Evolutionary conservation across 2,329 filamentous ascomycete genomes (phyloP).

Genomic region (Ophiostoma himal-ulmi): DNA sequence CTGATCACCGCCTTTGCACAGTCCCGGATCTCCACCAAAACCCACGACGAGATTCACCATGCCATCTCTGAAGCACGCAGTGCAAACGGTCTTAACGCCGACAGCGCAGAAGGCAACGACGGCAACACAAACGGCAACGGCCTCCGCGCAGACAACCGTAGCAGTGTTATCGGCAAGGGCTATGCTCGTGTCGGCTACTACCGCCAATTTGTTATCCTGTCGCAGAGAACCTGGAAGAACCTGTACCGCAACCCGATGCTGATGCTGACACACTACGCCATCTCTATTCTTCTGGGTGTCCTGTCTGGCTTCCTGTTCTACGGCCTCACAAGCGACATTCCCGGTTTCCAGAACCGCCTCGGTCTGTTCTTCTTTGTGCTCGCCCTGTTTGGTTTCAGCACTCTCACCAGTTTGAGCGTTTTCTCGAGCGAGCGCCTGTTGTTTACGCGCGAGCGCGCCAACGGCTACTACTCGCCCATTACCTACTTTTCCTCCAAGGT

Average conservation of each 20-base stretch:
- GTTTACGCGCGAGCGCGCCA: conserved; percentile 89
- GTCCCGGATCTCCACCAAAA: conserved; percentile 69
- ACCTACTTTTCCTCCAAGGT: conserved; percentile 95
- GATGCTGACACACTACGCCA: conserved; percentile 98
- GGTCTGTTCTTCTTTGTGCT: conserved; percentile 97
- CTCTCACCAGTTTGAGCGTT: conserved; percentile 84
- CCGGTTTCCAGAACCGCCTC: conserved; percentile 94
- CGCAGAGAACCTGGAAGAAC: conserved; percentile 90
- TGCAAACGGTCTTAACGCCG: conserved; percentile 58
- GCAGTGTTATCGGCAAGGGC: conserved; percentile 63
- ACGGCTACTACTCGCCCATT: conserved; percentile 90
- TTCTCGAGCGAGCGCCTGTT: conserved; percentile 86
- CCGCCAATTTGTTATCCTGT: conserved; percentile 83
- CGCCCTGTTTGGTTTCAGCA: conserved; percentile 93
- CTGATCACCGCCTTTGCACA: conserved; percentile 69
- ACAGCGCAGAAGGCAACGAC: background rate
- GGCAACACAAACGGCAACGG: conserved; percentile 26
- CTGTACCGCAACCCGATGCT: conserved; percentile 95
- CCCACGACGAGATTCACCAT: conserved; percentile 71
- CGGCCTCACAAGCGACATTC: conserved; percentile 89
- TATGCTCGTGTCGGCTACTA: conserved; percentile 75
- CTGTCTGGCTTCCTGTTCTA: conserved; percentile 96
- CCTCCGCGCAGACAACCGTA: conserved; percentile 37
- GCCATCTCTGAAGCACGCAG: conserved; percentile 59
- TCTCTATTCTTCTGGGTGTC: conserved; percentile 88